Evolutionary conservation across 2,329 filamentous ascomycete species (phyloP), one percentile per base, ranked within the genome.

Genomic region (Sclerotinia minor): DNA sequence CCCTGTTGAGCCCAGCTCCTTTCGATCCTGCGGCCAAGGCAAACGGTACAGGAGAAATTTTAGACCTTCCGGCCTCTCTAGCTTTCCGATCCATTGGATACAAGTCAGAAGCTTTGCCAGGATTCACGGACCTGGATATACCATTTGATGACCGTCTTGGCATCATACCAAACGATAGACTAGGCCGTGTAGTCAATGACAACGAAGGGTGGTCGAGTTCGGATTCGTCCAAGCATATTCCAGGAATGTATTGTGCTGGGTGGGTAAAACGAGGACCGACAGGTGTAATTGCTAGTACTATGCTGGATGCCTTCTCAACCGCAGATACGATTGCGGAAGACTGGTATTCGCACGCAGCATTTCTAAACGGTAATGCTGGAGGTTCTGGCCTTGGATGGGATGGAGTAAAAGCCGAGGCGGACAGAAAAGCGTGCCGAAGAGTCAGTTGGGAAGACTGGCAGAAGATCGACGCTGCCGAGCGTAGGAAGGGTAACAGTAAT

Each of bases 31-130:
- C 79, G 53, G 82, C 85, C 11, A 79, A 81, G 64, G 81, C 83
- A 19, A 76, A 79, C 4, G 76, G 80, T 17, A 87, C 84, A 0
- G 84, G 82, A 0, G 80, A 85, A 69, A 80, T 79, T 2, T 68
- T 84, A 3, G 77, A 83, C 5, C 73, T 96, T 6, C 82, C 86
- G 0, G 88, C 92, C 0, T 84, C 88, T 7, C 77, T 94, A 5
- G 93, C 92, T 21, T 97, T 99, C 80, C 88, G 93, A 24, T 96
- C 92, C n/a, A 94, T 99, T 54, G 95, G 95, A 8, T 99, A 99
- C 80, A 92, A 92, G 74, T 94, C 93, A 0, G 84, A 89, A 44
- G 83, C 92, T 0, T 80, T 99, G 0, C 84, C 87, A 0, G 94
- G 92, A 0, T 89, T 98, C 71, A 79, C 83, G 1, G 85, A 90